Percentiles rank a stretch among this genome's conserved stretches.
Evolutionary conservation across 139 green algal genomes (phyloP).

Genomic region (Micractinium sp.): DNA sequence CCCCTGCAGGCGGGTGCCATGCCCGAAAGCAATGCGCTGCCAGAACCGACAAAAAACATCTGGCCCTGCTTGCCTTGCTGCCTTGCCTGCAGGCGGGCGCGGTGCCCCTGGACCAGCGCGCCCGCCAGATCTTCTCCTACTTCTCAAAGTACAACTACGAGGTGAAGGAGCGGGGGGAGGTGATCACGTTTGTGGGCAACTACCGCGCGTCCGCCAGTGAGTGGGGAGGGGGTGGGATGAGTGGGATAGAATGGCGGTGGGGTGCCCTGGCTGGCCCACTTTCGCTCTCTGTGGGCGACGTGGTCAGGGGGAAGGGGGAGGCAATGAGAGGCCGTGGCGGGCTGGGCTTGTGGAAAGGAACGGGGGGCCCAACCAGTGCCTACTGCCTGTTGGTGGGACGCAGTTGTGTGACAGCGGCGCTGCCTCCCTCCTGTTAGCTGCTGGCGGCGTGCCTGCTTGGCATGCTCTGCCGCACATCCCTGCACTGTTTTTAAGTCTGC

Average conservation of each 20-base stretch:
- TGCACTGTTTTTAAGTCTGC: not conserved
- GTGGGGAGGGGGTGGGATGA: not conserved
- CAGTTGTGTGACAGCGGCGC: no score
- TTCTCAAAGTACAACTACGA: conserved; percentile 87
- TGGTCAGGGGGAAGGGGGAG: no score
- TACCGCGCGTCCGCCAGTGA: conserved; percentile 73
- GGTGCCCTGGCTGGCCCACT: not conserved
- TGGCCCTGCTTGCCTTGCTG: no score
- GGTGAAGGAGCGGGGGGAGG: conserved; percentile 84
- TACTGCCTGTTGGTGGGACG: no score
- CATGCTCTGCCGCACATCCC: not conserved
- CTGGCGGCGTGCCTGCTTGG: no score
- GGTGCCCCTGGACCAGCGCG: conserved; percentile 71
- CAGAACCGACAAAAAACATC: no score
- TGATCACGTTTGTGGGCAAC: conserved; percentile 88
- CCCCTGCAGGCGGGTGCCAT: not conserved
- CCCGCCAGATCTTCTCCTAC: conserved; percentile 77
- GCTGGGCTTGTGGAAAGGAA: no score
- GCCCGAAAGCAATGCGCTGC: no score
- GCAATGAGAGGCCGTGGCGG: no score
- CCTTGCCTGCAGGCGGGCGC: conserved; percentile 40
- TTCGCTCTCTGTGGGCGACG: no score
- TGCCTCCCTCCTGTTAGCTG: no score
- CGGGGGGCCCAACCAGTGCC: no score
- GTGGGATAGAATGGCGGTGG: not conserved